phyloP scores from a whole-genome alignment of 2,329 filamentous ascomycete species.

The Plectosphaerella sp. region DNA sequence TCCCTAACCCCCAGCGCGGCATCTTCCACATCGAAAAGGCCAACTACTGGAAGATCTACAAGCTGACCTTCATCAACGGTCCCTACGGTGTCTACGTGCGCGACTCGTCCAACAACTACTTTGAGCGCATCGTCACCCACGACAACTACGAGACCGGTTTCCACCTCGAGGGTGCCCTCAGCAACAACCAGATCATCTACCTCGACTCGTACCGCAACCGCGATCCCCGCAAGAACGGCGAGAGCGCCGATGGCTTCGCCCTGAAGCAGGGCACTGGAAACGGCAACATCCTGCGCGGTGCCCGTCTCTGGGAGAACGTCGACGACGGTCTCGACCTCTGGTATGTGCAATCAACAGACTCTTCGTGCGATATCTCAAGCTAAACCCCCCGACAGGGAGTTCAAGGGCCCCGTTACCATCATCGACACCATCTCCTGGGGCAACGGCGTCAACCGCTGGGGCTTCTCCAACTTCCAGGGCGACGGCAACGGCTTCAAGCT shows the following conservation, averaged over 20 bases:
- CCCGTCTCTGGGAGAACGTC: conserved; percentile 45
- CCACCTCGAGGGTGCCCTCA: conserved; percentile 24
- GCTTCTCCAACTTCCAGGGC: conserved; percentile 35
- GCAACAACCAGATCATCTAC: conserved; percentile 34
- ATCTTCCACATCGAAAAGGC: conserved; percentile 39
- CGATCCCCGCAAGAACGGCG: conserved; percentile 45
- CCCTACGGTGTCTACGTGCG: conserved; percentile 31
- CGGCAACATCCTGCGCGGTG: conserved; percentile 39
- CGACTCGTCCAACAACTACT: conserved; percentile 30
- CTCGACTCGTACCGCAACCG: conserved; percentile 39
- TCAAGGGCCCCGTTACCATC: conserved; percentile 34
- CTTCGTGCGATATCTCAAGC: not conserved
- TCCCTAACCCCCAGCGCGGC: conserved; percentile 36
- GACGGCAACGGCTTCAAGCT: conserved; percentile 45
- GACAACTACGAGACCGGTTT: conserved; percentile 34
- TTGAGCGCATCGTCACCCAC: conserved; percentile 28
- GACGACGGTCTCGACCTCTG: conserved; percentile 34
- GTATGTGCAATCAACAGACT: not conserved
- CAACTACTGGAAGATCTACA: conserved; percentile 41
- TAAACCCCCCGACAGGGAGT: conserved; percentile 13
- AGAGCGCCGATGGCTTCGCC: conserved; percentile 44
- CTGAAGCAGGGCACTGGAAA: conserved; percentile 40
- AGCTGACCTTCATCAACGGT: conserved; percentile 30
- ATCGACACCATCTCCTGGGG: conserved; percentile 38
- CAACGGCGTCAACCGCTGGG: conserved; percentile 38